Evolutionary conservation across 2,329 filamentous ascomycete species (phyloP), one percentile per base, ranked within the genome.

Genomic region (Alternaria rosae): DNA sequence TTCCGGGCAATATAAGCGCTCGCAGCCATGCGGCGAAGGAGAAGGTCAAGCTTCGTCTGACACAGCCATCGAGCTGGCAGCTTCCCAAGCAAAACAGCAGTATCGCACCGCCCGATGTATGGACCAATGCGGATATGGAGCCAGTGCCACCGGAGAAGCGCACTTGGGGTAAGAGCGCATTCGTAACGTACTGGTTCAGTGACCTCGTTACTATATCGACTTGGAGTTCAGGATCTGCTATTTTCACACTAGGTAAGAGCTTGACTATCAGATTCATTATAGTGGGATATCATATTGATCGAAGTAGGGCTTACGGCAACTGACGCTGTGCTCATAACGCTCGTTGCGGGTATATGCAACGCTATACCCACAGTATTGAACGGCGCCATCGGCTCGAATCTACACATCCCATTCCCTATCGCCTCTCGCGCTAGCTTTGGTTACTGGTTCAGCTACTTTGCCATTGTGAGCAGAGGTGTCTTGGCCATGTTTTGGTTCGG

Each of bases 61-160:
- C 61, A 10, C 30, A 62, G n/a, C 50, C 59, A 9, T 59, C 59
- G 8, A 62, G 63, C 26, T 72, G 70, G 70, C 60, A 58, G 12
- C 59, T 72, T 10, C 53, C 59, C 2, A 70, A 70, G 26, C 66
- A 69, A 56, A 45, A 61, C 15, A 65, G 61, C n/a, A 62, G 50
- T 12, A 67, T 67, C 32, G 70, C 69, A 17, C 61, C 60, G 38
- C 17, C 35, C 3, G 59, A 59, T 50, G 54, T 61, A 8, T 71
- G 82, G 81, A 80, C 80, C 13, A 84, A 84, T 59, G 78, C 81
- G 42, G 82, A 85, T 65, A 76, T 74, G 57, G 82, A 83, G 66
- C 79, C 82, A 0, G 83, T 82, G 12, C 82, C 82, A 15, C 48
- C 80, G 11, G 81, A 84, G 38, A 76, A 80, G 28, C 75, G 81